Conservation (phyloP, 495 filamentous ascomycete species). For the Penicillium bialowiezense region DNA sequence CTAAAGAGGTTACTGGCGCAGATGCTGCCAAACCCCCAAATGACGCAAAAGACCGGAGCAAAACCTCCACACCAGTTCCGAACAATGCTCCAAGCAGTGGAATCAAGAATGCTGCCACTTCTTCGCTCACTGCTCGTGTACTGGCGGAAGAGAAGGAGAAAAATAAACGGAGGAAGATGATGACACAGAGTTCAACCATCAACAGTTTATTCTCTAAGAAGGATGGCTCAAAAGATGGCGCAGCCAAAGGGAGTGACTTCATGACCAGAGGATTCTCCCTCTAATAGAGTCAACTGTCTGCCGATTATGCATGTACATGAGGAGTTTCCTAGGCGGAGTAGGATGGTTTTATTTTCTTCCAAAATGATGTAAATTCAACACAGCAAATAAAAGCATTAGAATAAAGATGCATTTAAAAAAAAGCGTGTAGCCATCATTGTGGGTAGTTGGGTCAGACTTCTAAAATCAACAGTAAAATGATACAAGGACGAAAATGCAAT, state of each 20-base stretch:
- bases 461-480: neutral
- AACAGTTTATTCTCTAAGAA: slow-evolving; percentile 66
- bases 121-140: slow-evolving; percentile 78
- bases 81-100: slow-evolving; percentile 35
- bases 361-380: too few relatives aligned
- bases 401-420: slow-evolving; percentile 21
- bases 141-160: slow-evolving; percentile 78
- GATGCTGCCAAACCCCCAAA: slow-evolving; percentile 6
- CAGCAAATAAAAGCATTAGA: too few relatives aligned
- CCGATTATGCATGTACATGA: neutral
- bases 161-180: slow-evolving; percentile 75
- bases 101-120: slow-evolving; percentile 86
- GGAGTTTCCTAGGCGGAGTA: slow-evolving; percentile 8
- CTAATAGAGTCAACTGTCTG: slow-evolving; percentile 20
- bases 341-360: neutral
- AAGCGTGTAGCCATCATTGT: slow-evolving; percentile 24
- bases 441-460: too few relatives aligned
- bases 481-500: slow-evolving; percentile 15
- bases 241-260: slow-evolving; percentile 63
- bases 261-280: slow-evolving; percentile 76
- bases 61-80: slow-evolving; percentile 30
- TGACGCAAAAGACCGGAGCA: slow-evolving; percentile 20
- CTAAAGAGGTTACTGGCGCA: slow-evolving; percentile 1
- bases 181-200: slow-evolving; percentile 62
- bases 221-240: slow-evolving; percentile 44